Evolutionary conservation across 2,329 filamentous ascomycete species (phyloP).

Genomic region (Fusarium miscanthi): DNA sequence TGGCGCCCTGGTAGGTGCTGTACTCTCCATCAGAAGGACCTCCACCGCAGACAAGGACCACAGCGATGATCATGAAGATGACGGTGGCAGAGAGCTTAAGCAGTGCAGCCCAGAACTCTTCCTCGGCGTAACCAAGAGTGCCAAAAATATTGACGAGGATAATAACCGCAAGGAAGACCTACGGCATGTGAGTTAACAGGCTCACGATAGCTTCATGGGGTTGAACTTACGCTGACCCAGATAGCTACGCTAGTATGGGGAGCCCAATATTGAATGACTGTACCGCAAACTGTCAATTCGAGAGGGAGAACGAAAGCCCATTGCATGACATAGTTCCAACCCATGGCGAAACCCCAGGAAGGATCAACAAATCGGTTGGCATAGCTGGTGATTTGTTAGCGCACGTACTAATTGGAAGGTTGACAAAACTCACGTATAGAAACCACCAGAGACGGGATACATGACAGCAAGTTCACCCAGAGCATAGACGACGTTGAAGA

Average conservation of each 20-base stretch:
- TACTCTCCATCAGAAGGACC: slow-evolving; percentile 63
- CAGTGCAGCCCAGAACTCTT: slow-evolving; percentile 68
- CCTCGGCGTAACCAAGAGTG: slow-evolving; percentile 65
- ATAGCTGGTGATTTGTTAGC: slow-evolving; percentile 49
- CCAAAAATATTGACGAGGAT: slow-evolving; percentile 67
- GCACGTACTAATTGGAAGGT: accelerated
- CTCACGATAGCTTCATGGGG: accelerated
- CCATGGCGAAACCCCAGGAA: slow-evolving; percentile 58
- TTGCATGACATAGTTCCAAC: slow-evolving; percentile 61
- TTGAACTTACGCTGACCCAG: slow-evolving; percentile 59
- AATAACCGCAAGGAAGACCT: slow-evolving; percentile 63
- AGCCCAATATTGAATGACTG: slow-evolving; percentile 62
- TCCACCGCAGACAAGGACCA: slow-evolving; percentile 69
- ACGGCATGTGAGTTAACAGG: neutral
- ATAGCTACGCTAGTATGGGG: slow-evolving; percentile 57
- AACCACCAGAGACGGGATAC: slow-evolving; percentile 63
- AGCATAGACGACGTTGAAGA: slow-evolving; percentile 71
- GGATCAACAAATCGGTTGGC: slow-evolving; percentile 68
- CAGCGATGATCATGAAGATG: slow-evolving; percentile 72
- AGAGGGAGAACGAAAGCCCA: slow-evolving; percentile 60
- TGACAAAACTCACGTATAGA: slow-evolving; percentile 56
- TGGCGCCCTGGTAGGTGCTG: slow-evolving; percentile 60
- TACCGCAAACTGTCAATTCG: slow-evolving; percentile 61
- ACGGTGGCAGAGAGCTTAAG: slow-evolving; percentile 68
- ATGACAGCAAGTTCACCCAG: slow-evolving; percentile 62